Conservation (phyloP, 108 stramenopile genomes). For the Pseudonitzschia multiseries region DNA sequence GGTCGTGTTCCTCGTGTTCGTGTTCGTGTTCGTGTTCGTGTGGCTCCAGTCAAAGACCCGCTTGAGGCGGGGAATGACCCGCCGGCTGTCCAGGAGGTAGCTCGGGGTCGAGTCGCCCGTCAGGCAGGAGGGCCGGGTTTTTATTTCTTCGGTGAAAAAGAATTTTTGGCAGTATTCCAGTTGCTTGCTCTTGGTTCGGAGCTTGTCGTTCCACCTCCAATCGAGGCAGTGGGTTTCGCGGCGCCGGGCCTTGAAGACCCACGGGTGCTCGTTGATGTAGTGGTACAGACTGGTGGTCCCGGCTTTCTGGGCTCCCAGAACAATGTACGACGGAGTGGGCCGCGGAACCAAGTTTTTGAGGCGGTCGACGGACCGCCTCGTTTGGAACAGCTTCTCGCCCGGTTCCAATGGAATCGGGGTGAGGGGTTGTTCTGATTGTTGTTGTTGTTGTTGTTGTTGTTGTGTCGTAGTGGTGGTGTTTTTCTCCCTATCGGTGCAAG, state of each 20-base stretch:
- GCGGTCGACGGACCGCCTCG: slow-evolving; percentile 90
- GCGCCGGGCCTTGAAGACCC: slow-evolving; percentile 70
- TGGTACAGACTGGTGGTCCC: slow-evolving; percentile 96
- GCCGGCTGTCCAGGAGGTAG: slow-evolving; percentile 86
- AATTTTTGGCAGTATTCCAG: slow-evolving; percentile 69
- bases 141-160: slow-evolving; percentile 69
- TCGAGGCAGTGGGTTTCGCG: slow-evolving; percentile 98
- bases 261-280: slow-evolving; percentile 91
- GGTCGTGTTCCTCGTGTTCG: too few species aligned
- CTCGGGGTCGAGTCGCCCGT: slow-evolving; percentile 97
- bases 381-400: slow-evolving; percentile 86
- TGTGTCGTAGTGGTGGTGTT: neutral
- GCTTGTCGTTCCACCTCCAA: slow-evolving; percentile 86
- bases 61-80: slow-evolving; percentile 90
- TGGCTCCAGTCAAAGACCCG: slow-evolving; percentile 46
- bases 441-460: slow-evolving; percentile 9
- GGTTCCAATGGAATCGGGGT: slow-evolving; percentile 57
- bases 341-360: slow-evolving; percentile 43
- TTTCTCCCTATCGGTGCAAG: neutral
- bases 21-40: too few species aligned
- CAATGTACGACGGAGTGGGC: slow-evolving; percentile 75
- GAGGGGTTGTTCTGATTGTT: slow-evolving; percentile 12
- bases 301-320: slow-evolving; percentile 93
- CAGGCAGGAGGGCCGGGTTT: slow-evolving; percentile 65
- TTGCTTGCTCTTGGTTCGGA: slow-evolving; percentile 45